Conservation (phyloP, 2,329 filamentous ascomycete genomes). For the Microdochium bolleyi region DNA sequence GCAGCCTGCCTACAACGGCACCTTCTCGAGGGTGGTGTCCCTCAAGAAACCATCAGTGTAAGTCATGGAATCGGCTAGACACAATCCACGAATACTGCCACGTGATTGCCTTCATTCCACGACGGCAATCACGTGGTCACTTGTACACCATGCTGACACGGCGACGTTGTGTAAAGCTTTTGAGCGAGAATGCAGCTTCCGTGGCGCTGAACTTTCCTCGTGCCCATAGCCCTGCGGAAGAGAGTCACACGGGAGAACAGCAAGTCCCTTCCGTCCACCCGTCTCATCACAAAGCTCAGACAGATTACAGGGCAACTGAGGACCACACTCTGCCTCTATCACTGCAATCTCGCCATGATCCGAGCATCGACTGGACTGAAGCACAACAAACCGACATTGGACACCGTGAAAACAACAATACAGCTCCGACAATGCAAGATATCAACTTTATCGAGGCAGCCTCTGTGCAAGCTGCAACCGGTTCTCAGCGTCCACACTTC, state of each 20-base stretch:
- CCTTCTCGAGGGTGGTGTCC: conserved; percentile 39
- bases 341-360: background rate
- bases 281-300: background rate
- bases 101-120: too few species aligned
- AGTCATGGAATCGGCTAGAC: conserved; percentile 9
- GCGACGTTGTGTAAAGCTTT: too few species aligned
- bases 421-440: background rate
- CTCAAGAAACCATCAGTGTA: conserved; percentile 36
- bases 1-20: conserved; percentile 38
- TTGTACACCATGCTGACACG: too few species aligned
- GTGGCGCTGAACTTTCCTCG: background rate
- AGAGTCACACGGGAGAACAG: too few species aligned
- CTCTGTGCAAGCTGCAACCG: conserved; percentile 3
- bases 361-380: background rate
- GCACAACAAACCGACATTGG: too few species aligned
- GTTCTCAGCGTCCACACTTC: conserved; percentile 13
- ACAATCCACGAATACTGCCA: too few species aligned
- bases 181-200: conserved; percentile 2
- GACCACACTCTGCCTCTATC: background rate
- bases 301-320: background rate
- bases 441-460: background rate
- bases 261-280: background rate
- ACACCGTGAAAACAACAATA: background rate
- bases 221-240: background rate
- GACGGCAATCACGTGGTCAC: too few species aligned